Percentiles rank a stretch among this genome's conserved stretches.
Evolutionary conservation across 2,329 filamentous ascomycete genomes (phyloP).

Genomic region (Diaporthe velutina): DNA sequence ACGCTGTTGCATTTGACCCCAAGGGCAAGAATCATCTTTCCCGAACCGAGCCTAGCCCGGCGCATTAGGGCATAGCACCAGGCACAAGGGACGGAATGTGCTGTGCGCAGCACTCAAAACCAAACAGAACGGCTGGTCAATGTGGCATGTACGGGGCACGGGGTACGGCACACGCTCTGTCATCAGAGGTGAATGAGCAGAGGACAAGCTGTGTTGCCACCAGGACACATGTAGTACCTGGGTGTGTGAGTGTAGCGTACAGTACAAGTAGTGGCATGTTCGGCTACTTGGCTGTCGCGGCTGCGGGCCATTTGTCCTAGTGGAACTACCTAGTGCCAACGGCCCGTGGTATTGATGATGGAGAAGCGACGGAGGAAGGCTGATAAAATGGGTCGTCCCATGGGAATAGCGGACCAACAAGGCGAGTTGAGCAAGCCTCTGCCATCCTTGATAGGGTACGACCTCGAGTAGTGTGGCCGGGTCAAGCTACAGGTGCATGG

Average conservation of each 20-base stretch:
- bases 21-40: neutral
- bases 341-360: constrained; percentile 20
- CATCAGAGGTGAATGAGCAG: neutral
- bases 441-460: neutral
- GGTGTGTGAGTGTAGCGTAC: neutral
- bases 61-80: neutral
- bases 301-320: neutral
- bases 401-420: neutral
- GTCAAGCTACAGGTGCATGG: neutral
- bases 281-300: neutral
- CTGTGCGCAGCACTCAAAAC: neutral
- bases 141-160: neutral
- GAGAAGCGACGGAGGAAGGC: constrained; percentile 1
- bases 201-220: neutral
- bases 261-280: neutral
- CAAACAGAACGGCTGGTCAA: neutral
- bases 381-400: constrained; percentile 3
- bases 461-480: neutral
- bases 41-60: constrained; percentile 5
- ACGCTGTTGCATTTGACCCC: constrained; percentile 22
- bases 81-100: neutral
- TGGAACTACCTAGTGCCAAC: constrained; percentile 5
- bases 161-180: neutral
- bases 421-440: neutral
- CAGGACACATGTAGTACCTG: neutral